Conservation (phyloP, 495 filamentous ascomycete genomes). For the Penicillium fimorum region DNA sequence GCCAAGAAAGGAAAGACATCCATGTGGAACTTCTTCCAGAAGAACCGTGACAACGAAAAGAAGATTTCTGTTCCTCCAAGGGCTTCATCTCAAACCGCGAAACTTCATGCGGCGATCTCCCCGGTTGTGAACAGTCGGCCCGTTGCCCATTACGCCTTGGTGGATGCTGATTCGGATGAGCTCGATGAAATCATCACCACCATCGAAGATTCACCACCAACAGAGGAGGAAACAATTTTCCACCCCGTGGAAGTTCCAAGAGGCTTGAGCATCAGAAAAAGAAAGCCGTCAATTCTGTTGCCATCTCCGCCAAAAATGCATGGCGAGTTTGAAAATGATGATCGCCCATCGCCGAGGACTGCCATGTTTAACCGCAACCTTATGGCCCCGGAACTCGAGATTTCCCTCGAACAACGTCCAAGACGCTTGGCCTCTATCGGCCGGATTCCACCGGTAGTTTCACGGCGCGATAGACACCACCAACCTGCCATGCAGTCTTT, state of each 20-base stretch:
- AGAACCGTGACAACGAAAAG: conserved; percentile 36
- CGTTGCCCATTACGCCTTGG: conserved; percentile 77
- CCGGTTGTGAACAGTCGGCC: conserved; percentile 39
- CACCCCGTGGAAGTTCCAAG: conserved; percentile 32
- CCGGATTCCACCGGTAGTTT: conserved; percentile 85
- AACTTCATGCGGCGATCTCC: conserved; percentile 44
- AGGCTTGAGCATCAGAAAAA: conserved; percentile 38
- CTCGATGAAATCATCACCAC: conserved; percentile 66
- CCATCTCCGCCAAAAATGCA: conserved; percentile 54
- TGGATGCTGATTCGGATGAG: conserved; percentile 71
- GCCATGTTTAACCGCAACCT: conserved; percentile 35
- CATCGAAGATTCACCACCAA: conserved; percentile 49
- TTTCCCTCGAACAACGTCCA: conserved; percentile 28
- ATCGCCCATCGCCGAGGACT: conserved; percentile 44
- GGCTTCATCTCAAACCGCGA: conserved; percentile 17
- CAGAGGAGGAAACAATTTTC: conserved; percentile 33
- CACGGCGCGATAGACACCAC: conserved; percentile 63
- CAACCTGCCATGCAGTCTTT: conserved; percentile 76
- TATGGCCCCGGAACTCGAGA: conserved; percentile 15
- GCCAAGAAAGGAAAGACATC: conserved; percentile 33
- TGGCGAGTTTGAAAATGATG: conserved; percentile 39
- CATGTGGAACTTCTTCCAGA: conserved; percentile 79
- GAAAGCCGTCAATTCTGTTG: conserved; percentile 51
- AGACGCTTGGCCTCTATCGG: conserved; percentile 74
- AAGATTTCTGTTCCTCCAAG: conserved; percentile 13